phyloP scores from a whole-genome alignment of 345 rosid genomes.

The Turritis glabra region DNA sequence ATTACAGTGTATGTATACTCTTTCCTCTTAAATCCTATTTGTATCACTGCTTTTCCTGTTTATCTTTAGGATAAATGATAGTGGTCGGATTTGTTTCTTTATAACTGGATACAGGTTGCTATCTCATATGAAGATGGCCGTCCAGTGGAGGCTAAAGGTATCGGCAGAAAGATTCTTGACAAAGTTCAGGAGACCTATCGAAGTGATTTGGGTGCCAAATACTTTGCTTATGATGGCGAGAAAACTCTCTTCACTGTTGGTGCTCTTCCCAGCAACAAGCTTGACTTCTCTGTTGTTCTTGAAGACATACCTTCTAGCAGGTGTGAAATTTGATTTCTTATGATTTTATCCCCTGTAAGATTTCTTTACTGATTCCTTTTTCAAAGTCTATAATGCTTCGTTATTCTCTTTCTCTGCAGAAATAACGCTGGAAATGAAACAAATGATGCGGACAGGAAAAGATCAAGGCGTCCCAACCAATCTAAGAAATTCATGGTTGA shows the following conservation, averaged over 20 bases:
- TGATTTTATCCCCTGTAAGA: neutral
- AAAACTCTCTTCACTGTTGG: slow-evolving; percentile 80
- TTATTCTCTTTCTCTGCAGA: slow-evolving; percentile 17
- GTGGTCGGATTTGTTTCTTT: neutral
- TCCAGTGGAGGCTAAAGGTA: slow-evolving; percentile 73
- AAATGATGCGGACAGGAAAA: slow-evolving; percentile 57
- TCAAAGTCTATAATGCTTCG: neutral
- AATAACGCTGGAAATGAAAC: slow-evolving; percentile 61
- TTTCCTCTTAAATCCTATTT: neutral
- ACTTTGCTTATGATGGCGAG: slow-evolving; percentile 94
- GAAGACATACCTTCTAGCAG: slow-evolving; percentile 65
- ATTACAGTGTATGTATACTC: slow-evolving; percentile 59
- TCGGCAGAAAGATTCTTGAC: slow-evolving; percentile 69
- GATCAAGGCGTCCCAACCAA: slow-evolving; percentile 57
- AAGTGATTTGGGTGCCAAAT: slow-evolving; percentile 55
- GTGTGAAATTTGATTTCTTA: slow-evolving; percentile 29
- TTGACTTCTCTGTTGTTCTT: slow-evolving; percentile 74
- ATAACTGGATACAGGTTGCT: slow-evolving; percentile 51
- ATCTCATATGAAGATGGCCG: slow-evolving; percentile 77
- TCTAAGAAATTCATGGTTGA: slow-evolving; percentile 68
- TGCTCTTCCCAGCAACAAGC: slow-evolving; percentile 72
- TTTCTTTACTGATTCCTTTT: neutral
- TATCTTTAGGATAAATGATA: neutral
- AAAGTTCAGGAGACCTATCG: slow-evolving; percentile 69
- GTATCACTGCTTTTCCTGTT: neutral